Conservation (phyloP, 129 eudicot species). For the Chrysanthemum makinoi region DNA sequence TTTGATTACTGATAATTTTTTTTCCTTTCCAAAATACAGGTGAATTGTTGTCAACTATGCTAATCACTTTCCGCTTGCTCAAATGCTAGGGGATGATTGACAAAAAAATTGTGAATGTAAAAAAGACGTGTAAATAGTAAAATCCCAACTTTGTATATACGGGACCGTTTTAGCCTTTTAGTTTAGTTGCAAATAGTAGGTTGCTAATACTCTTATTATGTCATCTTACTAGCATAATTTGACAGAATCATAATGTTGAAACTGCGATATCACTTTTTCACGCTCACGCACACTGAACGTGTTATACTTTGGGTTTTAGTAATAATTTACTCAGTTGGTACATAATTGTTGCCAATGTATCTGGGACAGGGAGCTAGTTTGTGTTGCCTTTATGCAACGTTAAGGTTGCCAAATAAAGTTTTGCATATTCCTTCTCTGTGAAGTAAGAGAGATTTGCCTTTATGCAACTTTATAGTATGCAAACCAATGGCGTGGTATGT, state of each 20-base stretch:
- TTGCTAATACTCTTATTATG: not conserved
- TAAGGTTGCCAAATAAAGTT: conserved; percentile 15
- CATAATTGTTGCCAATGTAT: conserved; percentile 4
- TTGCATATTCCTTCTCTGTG: conserved; percentile 26
- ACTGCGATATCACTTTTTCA: not conserved
- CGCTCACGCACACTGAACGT: not conserved
- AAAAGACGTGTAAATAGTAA: not conserved
- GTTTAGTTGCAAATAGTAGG: not conserved
- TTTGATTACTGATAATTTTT: not conserved
- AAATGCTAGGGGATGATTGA: conserved; percentile 5
- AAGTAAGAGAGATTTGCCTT: not conserved
- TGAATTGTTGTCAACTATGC: conserved; percentile 18
- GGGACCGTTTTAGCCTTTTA: not conserved
- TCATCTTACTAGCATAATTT: not conserved
- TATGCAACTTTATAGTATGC: not conserved
- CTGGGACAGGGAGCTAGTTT: conserved; percentile 13
- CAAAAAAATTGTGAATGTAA: conserved; percentile 16
- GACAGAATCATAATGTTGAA: too few relatives aligned
- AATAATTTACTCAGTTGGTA: not conserved
- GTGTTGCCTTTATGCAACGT: conserved; percentile 29
- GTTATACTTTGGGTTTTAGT: not conserved
- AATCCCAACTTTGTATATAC: conserved; percentile 16
- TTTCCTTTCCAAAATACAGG: conserved; percentile 19
- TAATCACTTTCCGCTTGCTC: conserved; percentile 1
- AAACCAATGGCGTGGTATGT: not conserved